Evolutionary conservation across 177 flowering plant species (phyloP), one percentile per base, ranked within the genome.

Genomic region (Vitis hybrid): DNA sequence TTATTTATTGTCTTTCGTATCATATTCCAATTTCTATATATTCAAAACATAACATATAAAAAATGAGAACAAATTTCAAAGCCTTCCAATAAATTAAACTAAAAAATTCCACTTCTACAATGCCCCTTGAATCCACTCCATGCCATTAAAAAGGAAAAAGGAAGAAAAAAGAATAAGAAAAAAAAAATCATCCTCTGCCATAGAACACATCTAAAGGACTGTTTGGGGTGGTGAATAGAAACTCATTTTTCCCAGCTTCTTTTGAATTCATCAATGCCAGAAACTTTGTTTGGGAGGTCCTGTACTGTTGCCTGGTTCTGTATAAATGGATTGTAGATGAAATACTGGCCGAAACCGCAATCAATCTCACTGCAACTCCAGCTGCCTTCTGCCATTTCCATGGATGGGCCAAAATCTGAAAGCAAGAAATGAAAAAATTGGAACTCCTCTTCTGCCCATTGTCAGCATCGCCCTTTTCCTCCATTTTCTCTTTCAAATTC

Each of bases 361-460:
- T 7, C 17, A 69, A 41, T 69, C 58, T 71, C 13, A 63, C 66
- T 15, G 67, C 63, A 27, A 70, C 2, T 9, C 78, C 78, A 61
- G 32, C 41, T 12, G 59, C 74, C 10, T 24, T 61, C 5, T 65
- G 58, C 74, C 74, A 75, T 13, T 66, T 71, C 74, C 62, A 61
- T 8, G 64, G 51, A 4, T 35, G 35, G 14, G 71, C 27, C 11
- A 66, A 32, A 18, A 30, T 12, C 46, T 14, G 58, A 11, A 71
- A 46, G 53, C 65, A 56, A 20, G 30, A 8, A 0, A 27, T 15
- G 50, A 63, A 17, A 46, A 65, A 65, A 54, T 17, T 17, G 17
- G n/a, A 54, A 54, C 15, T 54, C 21, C 67, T 18, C 65, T 5
- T 58, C 59, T 52, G 60, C 57, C 15, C 48, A 30, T n/a, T 69